These are phyloP conservation scores for Logfia minima DNA, from an alignment of 129 eudicot species.

Conservation along the genomic window DNA sequence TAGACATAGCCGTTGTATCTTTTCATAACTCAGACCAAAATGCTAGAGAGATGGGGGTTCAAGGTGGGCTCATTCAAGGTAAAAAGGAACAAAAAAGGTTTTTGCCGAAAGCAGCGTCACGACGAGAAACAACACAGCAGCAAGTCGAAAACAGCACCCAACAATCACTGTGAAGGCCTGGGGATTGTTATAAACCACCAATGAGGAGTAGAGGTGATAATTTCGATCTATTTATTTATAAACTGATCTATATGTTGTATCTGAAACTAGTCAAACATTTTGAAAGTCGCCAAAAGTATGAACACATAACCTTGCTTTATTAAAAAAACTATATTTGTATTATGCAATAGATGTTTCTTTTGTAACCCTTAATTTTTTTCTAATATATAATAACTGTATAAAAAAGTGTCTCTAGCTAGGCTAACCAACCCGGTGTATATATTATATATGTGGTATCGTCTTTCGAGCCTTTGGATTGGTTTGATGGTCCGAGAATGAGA, in stretches of 20 bases:
- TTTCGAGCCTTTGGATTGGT: too few relatives aligned
- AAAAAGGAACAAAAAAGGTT: conserved; percentile 11
- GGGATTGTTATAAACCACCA: conserved; percentile 17
- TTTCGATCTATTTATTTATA: background rate
- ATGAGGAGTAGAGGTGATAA: conserved; percentile 2
- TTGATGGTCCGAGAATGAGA: background rate
- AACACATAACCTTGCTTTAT: background rate
- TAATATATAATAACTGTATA: too few relatives aligned
- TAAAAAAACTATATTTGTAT: background rate
- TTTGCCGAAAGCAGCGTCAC: conserved; percentile 70
- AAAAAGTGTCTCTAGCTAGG: background rate
- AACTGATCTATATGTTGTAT: background rate
- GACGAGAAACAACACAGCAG: conserved; percentile 56
- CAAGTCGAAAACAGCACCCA: conserved; percentile 76
- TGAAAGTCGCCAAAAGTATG: background rate
- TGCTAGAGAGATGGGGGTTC: conserved; percentile 17
- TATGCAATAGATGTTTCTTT: background rate
- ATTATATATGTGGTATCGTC: too few relatives aligned
- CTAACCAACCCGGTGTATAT: too few relatives aligned
- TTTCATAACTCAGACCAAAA: conserved; percentile 9
- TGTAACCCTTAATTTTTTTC: too few relatives aligned
- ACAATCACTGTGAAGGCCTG: conserved; percentile 87
- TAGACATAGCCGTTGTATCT: conserved; percentile 15
- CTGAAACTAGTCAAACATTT: background rate
- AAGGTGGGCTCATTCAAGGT: conserved; percentile 9